These are phyloP conservation scores for Abrus precatorius DNA, from an alignment of 306 rosid genomes.

Conservation along the genomic window DNA sequence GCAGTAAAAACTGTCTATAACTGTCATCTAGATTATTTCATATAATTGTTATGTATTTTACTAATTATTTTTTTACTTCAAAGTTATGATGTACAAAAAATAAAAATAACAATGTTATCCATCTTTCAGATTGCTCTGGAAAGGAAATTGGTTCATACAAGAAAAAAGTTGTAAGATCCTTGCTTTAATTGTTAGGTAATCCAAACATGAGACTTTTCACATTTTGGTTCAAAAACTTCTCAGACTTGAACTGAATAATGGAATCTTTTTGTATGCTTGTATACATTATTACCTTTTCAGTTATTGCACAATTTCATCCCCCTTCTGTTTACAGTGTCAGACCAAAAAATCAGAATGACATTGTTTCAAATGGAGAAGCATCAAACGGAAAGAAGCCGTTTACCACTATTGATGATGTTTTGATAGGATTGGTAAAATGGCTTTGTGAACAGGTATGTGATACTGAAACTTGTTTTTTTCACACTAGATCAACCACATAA, in stretches of 20 bases:
- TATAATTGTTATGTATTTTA: conserved; percentile 28
- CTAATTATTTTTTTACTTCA: conserved; percentile 4
- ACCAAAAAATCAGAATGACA: conserved; percentile 69
- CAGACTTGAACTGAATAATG: conserved; percentile 27
- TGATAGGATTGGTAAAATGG: conserved; percentile 95
- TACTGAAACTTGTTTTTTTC: conserved; percentile 36
- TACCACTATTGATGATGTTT: conserved; percentile 80
- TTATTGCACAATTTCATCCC: conserved; percentile 33
- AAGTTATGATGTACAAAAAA: conserved; percentile 25
- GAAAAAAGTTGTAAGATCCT: conserved; percentile 99
- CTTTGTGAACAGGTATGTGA: conserved; percentile 91
- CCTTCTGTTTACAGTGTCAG: conserved; percentile 70
- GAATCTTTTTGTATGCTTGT: conserved; percentile 34
- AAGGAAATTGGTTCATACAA: conserved; percentile 94
- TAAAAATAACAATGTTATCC: conserved; percentile 33
- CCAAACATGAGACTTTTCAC: conserved; percentile 18
- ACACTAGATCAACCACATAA: conserved; percentile 7
- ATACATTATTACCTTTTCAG: conserved; percentile 23
- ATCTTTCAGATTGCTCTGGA: conserved; percentile 93
- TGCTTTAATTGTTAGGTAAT: conserved; percentile 83
- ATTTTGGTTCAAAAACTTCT: conserved; percentile 31
- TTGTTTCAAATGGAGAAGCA: conserved; percentile 71
- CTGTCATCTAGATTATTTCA: conserved; percentile 1
- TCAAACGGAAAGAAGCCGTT: conserved; percentile 73
- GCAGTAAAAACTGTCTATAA: neutral